phyloP scores from a whole-genome alignment of 345 rosid species.

The Cardamine resedifolia region DNA sequence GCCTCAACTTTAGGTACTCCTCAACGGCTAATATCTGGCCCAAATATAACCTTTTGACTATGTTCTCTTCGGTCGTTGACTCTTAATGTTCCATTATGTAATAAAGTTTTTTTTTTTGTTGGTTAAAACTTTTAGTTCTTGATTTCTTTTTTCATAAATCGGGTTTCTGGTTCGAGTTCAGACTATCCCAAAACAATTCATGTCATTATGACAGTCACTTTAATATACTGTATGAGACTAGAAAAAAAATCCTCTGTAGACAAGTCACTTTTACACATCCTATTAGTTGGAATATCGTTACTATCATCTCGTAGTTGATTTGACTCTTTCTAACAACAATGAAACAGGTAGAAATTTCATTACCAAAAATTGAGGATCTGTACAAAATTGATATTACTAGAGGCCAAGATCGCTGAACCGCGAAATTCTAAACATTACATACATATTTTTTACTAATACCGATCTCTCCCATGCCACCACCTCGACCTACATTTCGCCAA shows the following conservation, averaged over 20 bases:
- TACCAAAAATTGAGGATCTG: constrained; percentile 3
- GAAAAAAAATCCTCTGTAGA: not conserved
- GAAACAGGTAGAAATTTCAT: not conserved
- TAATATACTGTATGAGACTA: too few species aligned
- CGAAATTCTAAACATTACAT: constrained; percentile 7
- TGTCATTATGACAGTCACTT: not conserved
- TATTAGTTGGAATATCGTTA: not conserved
- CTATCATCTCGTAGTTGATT: not conserved
- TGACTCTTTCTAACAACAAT: not conserved
- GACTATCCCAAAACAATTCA: too few species aligned
- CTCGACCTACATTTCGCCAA: constrained; percentile 60
- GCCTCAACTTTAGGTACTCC: not conserved
- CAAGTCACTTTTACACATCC: not conserved
- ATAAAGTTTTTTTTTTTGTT: too few species aligned
- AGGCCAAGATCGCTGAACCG: constrained; percentile 12
- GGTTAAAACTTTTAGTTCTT: not conserved
- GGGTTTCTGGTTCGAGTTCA: not conserved
- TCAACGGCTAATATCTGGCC: not conserved
- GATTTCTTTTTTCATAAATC: not conserved
- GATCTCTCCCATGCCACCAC: constrained; percentile 65
- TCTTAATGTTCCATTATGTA: too few species aligned
- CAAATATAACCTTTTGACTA: not conserved
- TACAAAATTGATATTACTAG: not conserved
- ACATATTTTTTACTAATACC: constrained; percentile 46
- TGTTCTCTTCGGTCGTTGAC: not conserved